phyloP scores from a whole-genome alignment of 306 rosid species.

The Bauhinia variegata region DNA sequence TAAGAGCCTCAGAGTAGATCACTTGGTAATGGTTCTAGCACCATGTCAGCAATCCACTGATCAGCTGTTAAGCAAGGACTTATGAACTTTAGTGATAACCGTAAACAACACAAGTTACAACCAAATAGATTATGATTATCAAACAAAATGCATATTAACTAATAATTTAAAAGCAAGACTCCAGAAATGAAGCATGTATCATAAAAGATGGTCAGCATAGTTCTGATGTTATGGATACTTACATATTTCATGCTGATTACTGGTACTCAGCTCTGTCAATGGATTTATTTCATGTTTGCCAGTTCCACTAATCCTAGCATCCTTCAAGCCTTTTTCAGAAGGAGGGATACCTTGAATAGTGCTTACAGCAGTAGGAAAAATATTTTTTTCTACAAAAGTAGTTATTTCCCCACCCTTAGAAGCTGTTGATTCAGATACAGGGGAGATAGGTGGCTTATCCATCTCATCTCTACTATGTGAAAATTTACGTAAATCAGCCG shows the following conservation, averaged over 20 bases:
- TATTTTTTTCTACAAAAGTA: slow-evolving; percentile 56
- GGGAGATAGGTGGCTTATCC: slow-evolving; percentile 59
- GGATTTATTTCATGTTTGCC: slow-evolving; percentile 51
- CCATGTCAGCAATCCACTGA: slow-evolving; percentile 15
- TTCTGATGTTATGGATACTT: slow-evolving; percentile 28
- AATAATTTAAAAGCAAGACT: neutral
- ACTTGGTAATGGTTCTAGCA: slow-evolving; percentile 8
- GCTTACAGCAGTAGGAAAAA: slow-evolving; percentile 56
- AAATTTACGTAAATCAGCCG: slow-evolving; percentile 61
- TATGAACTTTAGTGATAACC: neutral
- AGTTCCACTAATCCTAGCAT: slow-evolving; percentile 45
- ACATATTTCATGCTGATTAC: slow-evolving; percentile 47
- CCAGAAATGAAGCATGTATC: too few species aligned
- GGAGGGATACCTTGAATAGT: slow-evolving; percentile 60
- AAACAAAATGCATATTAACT: slow-evolving; percentile 8
- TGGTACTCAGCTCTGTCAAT: slow-evolving; percentile 43
- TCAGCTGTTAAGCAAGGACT: neutral
- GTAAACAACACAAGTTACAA: slow-evolving; percentile 5
- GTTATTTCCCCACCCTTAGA: slow-evolving; percentile 57
- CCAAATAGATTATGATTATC: slow-evolving; percentile 8
- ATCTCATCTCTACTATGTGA: slow-evolving; percentile 70
- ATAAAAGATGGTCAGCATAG: neutral
- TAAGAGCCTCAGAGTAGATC: neutral
- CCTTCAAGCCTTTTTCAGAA: slow-evolving; percentile 49
- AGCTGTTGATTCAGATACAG: slow-evolving; percentile 60